Evolutionary conservation across 352 stramenopile species (phyloP).

Genomic region (Globisporangium polare): DNA sequence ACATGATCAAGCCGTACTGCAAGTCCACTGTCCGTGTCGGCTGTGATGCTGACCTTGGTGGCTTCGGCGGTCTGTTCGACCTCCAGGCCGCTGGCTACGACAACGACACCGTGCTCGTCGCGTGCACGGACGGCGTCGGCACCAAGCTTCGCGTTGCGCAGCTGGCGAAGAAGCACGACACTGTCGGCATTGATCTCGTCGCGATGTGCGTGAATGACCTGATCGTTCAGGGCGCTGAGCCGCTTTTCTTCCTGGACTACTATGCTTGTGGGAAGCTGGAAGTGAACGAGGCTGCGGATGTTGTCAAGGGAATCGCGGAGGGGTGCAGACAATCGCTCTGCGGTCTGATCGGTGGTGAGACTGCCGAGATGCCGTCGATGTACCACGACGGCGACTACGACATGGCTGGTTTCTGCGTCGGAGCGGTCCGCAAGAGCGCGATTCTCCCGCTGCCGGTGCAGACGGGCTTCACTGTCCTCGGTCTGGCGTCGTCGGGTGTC

Average conservation of each 20-base stretch:
- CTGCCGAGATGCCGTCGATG: conserved; percentile 99
- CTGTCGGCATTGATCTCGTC: conserved; percentile 97
- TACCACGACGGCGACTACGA: conserved; percentile 98
- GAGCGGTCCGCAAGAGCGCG: conserved; percentile 89
- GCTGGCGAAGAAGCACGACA: conserved; percentile 91
- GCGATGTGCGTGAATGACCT: conserved; percentile 99
- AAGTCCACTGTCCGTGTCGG: conserved; percentile 95
- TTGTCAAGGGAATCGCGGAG: conserved; percentile 97
- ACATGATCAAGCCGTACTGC: conserved; percentile 98
- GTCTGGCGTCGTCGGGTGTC: conserved; percentile 93
- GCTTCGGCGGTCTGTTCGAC: conserved; percentile 98
- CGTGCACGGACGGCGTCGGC: conserved; percentile 97
- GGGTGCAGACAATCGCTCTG: conserved; percentile 95
- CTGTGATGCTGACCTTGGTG: conserved; percentile 95
- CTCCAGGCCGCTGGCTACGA: conserved; percentile 96
- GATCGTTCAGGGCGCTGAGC: conserved; percentile 98
- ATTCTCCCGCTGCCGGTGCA: conserved; percentile 86
- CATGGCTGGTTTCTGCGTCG: conserved; percentile 97
- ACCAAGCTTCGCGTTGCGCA: conserved; percentile 96
- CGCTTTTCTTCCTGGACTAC: conserved; percentile 99
- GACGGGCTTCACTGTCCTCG: conserved; percentile 92
- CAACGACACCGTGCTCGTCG: conserved; percentile 96
- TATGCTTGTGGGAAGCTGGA: conserved; percentile 98
- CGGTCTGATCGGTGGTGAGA: conserved; percentile 96
- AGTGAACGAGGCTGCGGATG: conserved; percentile 90